Conservation (phyloP, 75 land plant species). For the Isoetes taiwanensis region DNA sequence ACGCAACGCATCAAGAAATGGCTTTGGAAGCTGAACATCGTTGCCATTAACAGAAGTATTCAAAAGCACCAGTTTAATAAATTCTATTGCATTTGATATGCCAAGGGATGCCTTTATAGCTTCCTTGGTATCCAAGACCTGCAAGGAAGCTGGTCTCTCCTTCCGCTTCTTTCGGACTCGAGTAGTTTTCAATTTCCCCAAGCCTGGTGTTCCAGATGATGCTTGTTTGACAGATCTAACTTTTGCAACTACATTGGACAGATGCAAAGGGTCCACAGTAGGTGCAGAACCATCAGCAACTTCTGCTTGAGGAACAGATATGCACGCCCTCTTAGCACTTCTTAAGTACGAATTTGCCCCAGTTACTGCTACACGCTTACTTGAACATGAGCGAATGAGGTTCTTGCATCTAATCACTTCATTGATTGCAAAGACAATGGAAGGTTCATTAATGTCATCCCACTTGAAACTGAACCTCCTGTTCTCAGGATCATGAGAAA, state of each 20-base stretch:
- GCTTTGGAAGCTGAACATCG: constrained; percentile 37
- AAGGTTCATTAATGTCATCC: constrained; percentile 74
- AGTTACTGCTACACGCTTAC: constrained; percentile 15
- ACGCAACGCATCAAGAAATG: constrained; percentile 53
- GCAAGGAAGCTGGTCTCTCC: constrained; percentile 19
- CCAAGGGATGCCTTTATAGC: constrained; percentile 50
- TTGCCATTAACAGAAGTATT: constrained; percentile 28
- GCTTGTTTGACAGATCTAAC: not conserved
- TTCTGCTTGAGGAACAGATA: not conserved
- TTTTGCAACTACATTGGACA: constrained; percentile 10
- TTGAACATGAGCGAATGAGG: constrained; percentile 24
- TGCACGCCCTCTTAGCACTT: not conserved
- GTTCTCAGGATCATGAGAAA: not conserved
- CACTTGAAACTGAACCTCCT: constrained; percentile 17
- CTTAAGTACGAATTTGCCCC: not conserved
- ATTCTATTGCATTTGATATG: constrained; percentile 88
- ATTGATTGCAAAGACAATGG: constrained; percentile 46
- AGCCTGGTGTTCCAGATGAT: not conserved
- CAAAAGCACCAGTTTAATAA: constrained; percentile 70
- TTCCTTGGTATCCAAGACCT: constrained; percentile 18
- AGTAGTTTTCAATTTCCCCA: constrained; percentile 14
- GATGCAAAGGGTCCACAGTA: constrained; percentile 3
- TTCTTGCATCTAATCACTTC: constrained; percentile 47
- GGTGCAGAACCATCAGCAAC: not conserved
- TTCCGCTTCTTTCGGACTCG: constrained; percentile 24